Base-by-base conservation (phyloP, 257 asterid species). In the Solanum pinnatisectum region DNA sequence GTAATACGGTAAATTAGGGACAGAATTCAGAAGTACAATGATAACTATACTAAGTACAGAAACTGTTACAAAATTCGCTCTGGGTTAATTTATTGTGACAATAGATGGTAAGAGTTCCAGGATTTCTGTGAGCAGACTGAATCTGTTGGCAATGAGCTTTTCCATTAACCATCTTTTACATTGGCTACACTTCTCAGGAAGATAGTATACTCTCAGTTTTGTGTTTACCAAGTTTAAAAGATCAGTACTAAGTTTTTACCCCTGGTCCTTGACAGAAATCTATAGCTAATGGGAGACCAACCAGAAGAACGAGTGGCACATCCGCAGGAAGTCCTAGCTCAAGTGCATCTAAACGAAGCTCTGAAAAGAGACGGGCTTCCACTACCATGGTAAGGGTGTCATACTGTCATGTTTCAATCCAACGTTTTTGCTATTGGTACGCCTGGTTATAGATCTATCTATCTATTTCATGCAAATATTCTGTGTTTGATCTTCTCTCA, bases 341-440 rank as follows among this genome's bases (percentile, higher is more conserved):
- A 86, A 91, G 94, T 92, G 87, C 95, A 84, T 93, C 95, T 22
- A 96, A 92, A 88, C 91, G 98, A 68, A 93, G 94, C 82, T 89
- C 95, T 4, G 96, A 93, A 84, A 95, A 92, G 92, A 92, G 91
- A 87, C 88, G 89, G 89, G 74, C 46, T 76, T 84, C 96, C 73
- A 83, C 98, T 39, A 91, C 95, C 87, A 93, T 91, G 98, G 98
- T 95, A 94, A 91, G 73, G 52, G 76, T 65, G 25, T 42, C 76
- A 65, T 67, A 52, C 59, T 63, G 18, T 40, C 77, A 52, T 68
- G 70, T 71, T 49, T 30, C 68, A 30, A 46, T 82, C 42, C 20
- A 18, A 46, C 20, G 4, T 44, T 30, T 44, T 46, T 22, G 16
- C 42, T 16, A 16, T 10, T 81, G 68, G 27, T 18, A 46, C 85